These are phyloP conservation scores for Prinsepia uniflora DNA, from an alignment of 306 rosid genomes.

Conservation along the genomic window DNA sequence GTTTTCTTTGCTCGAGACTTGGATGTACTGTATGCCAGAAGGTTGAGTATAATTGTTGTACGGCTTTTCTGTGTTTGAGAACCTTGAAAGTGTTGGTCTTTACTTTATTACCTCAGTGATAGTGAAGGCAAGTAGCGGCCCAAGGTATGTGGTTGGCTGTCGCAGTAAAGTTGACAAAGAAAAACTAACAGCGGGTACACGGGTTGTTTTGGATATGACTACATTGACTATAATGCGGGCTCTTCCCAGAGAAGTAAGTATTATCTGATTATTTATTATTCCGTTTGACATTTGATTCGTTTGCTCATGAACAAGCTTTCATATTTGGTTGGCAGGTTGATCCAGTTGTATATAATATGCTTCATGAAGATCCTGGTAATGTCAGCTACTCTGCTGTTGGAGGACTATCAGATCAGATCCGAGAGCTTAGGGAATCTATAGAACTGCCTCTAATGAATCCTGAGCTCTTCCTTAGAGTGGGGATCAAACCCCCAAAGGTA, in stretches of 20 bases:
- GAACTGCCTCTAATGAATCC: slow-evolving; percentile 97
- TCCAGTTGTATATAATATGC: slow-evolving; percentile 91
- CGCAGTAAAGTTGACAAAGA: slow-evolving; percentile 93
- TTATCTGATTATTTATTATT: background rate
- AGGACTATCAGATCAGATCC: slow-evolving; percentile 92
- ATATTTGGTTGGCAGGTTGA: slow-evolving; percentile 60
- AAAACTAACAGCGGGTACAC: slow-evolving; percentile 78
- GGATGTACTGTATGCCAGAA: background rate
- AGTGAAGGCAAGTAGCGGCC: slow-evolving; percentile 94
- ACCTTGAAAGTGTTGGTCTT: background rate
- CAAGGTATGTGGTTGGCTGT: slow-evolving; percentile 91
- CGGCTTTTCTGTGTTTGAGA: background rate
- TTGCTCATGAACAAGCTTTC: slow-evolving; percentile 10
- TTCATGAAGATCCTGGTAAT: slow-evolving; percentile 97
- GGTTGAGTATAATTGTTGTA: background rate
- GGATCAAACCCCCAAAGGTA: slow-evolving; percentile 98
- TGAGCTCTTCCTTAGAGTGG: slow-evolving; percentile 90
- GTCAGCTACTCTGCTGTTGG: slow-evolving; percentile 99
- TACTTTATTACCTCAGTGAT: slow-evolving; percentile 58
- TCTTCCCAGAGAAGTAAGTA: slow-evolving; percentile 90
- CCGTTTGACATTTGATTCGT: background rate
- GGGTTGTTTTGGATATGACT: slow-evolving; percentile 95
- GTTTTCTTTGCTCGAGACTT: background rate
- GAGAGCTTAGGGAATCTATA: slow-evolving; percentile 92
- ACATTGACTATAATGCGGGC: slow-evolving; percentile 91